Evolutionary conservation across 495 filamentous ascomycete genomes (phyloP).

Genomic region (Penicillium samsonianum): DNA sequence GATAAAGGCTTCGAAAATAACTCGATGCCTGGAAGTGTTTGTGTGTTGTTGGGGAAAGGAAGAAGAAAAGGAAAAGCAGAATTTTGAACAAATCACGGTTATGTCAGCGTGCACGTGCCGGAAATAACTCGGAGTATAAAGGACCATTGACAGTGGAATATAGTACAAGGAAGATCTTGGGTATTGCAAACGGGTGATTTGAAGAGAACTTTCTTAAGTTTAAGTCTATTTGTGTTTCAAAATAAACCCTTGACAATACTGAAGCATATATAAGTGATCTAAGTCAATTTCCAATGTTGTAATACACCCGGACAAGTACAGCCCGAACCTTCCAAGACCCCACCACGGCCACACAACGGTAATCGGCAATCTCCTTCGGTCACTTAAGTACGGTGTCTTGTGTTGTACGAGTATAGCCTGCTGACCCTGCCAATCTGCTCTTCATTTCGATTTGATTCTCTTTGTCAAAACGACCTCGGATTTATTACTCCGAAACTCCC

Average conservation of each 20-base stretch:
- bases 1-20: conserved; percentile 21
- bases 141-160: background rate
- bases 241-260: background rate
- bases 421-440: background rate
- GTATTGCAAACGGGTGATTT: background rate
- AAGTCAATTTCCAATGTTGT: background rate
- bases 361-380: conserved; percentile 1
- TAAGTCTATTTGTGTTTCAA: background rate
- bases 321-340: conserved; percentile 1
- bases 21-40: conserved; percentile 21
- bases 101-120: conserved; percentile 31
- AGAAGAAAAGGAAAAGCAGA: conserved; percentile 19
- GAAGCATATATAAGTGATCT: background rate
- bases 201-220: background rate
- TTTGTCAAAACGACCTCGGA: background rate
- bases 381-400: background rate
- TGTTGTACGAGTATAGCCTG: conserved; percentile 6
- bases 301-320: conserved; percentile 1
- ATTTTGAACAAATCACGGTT: conserved; percentile 21
- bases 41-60: conserved; percentile 16
- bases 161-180: background rate
- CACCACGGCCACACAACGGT: conserved; percentile 6
- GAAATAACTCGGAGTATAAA: conserved; percentile 12
- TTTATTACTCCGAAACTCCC: background rate
- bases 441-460: background rate